Conservation (phyloP, 176 grass and related monocot species). For the Juncus effusus region DNA sequence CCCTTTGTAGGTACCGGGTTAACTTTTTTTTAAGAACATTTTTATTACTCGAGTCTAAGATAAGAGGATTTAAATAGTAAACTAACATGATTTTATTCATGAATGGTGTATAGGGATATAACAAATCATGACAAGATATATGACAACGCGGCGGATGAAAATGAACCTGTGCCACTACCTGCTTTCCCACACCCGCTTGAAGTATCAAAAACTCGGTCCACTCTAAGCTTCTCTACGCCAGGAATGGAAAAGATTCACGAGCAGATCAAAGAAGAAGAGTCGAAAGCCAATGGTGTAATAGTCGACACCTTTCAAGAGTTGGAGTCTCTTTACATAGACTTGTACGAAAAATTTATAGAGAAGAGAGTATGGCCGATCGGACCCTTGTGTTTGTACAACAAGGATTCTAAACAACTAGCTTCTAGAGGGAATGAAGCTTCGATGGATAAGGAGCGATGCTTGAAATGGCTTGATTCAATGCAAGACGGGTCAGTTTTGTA, state of each 20-base stretch:
- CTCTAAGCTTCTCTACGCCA: not conserved
- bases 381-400: conserved; percentile 39
- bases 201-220: not conserved
- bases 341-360: conserved; percentile 39
- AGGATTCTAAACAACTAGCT: conserved; percentile 15
- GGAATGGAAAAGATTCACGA: conserved; percentile 8
- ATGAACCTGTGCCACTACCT: conserved; percentile 5
- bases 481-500: conserved; percentile 51
- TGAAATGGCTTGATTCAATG: conserved; percentile 47
- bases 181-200: conserved; percentile 20
- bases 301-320: conserved; percentile 23
- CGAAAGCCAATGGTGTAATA: conserved; percentile 12
- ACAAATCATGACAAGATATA: not conserved
- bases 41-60: too few relatives aligned
- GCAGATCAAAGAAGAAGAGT: not conserved
- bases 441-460: conserved; percentile 13
- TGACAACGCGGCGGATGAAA: not conserved
- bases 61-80: too few relatives aligned
- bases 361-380: conserved; percentile 57
- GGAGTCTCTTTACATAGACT: conserved; percentile 15
- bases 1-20: not conserved
- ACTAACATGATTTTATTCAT: not conserved
- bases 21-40: too few relatives aligned
- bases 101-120: not conserved
- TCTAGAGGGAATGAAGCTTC: conserved; percentile 30